Base-by-base conservation (phyloP, 768 basidiomycete species). In the Trametes villosa region DNA sequence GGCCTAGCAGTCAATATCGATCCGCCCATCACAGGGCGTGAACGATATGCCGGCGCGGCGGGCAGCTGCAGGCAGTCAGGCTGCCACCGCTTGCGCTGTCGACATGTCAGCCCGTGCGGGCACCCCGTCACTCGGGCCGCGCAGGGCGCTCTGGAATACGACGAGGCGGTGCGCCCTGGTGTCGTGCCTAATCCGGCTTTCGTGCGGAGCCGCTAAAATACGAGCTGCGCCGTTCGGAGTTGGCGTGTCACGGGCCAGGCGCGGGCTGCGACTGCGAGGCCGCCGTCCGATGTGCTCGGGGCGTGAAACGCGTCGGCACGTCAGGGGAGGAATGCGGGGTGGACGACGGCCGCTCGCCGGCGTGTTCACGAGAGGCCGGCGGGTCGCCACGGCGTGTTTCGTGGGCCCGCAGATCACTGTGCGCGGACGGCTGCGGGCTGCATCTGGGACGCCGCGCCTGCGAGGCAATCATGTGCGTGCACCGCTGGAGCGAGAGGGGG, bases 141-240 rank as follows among this genome's bases (percentile, higher is more conserved):
- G 13, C 20, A 20, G 34, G 30, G 55, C 55, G 55, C 46, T 46
- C 11, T 40, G n/a, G n/a, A n/a, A n/a, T n/a, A n/a, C n/a, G n/a
- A n/a, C n/a, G 33, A 26, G 20, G 45, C 55, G 31, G 55, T 45
- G 40, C 45, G 34, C 40, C 24, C 46, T 31, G 31, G 34, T 12
- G 44, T 22, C 45, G 53, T 55, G 30, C 45, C 55, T 48, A 47
- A n/a, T 17, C 24, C 46, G 33, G 40, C 46, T 48, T 56, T 56
- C 55, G 46, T 29, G 55, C 55, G 55, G 55, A 56, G 55, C 55
- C 55, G 55, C 55, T 56, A 48, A 38, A 48, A n/a, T 56, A 34
- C 46, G 15, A 48, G 27, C 55, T 56, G 55, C 46, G 55, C 55
- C 24, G 18, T 56, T 56, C 55, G 55, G 55, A 56, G 55, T 56